Evolutionary conservation across 148 eudicot species (phyloP).

Genomic region (Nepenthes gracilis): DNA sequence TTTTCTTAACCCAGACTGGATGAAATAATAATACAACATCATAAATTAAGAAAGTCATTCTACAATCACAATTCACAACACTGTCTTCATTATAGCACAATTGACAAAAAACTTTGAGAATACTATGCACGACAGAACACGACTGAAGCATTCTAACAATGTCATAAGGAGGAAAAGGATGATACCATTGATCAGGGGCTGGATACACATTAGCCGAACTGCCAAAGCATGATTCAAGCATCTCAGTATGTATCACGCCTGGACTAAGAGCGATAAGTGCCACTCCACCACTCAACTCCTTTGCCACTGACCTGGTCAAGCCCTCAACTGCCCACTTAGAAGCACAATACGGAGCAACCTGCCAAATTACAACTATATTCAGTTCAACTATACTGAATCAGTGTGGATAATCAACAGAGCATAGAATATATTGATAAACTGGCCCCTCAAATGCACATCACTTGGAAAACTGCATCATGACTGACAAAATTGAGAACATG

Average conservation of each 20-base stretch:
- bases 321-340: conserved; percentile 99
- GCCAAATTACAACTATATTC: conserved; percentile 5
- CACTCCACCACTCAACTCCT: conserved; percentile 77
- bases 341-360: conserved; percentile 99
- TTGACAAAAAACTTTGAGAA: no score
- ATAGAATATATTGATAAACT: not conserved
- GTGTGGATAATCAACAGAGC: not conserved
- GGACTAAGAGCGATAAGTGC: conserved; percentile 79
- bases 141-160: not conserved
- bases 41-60: no score
- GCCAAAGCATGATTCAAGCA: conserved; percentile 95
- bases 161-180: not conserved
- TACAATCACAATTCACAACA: no score
- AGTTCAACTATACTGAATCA: conserved; percentile 1
- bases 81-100: no score
- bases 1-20: no score
- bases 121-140: not conserved
- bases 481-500: no score
- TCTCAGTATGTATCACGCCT: conserved; percentile 79
- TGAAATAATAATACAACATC: no score
- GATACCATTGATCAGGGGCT: conserved; percentile 75
- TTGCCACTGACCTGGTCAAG: conserved; percentile 70
- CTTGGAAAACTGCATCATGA: no score
- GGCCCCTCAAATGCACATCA: no score
- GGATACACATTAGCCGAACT: conserved; percentile 65